A percentile compares a stretch with the other conserved stretches of the same genome.
Conservation (phyloP, 2,329 filamentous ascomycete species). For the Cladobotryum protrusum region DNA sequence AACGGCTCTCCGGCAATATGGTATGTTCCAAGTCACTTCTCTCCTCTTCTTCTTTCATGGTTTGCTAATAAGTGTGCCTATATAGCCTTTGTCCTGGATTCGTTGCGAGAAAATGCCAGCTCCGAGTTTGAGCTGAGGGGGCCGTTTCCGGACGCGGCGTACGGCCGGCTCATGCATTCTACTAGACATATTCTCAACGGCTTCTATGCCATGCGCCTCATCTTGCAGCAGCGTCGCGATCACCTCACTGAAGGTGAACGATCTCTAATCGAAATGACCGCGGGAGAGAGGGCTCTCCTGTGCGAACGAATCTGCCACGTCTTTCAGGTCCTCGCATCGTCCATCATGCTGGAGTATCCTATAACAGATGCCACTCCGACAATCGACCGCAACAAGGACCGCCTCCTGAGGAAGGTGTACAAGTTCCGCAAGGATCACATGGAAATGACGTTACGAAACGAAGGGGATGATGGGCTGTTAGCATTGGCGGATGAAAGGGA, state of each 20-base stretch:
- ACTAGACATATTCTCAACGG: conserved; percentile 84
- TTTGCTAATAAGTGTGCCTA: neutral
- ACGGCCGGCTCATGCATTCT: conserved; percentile 67
- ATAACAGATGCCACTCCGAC: conserved; percentile 83
- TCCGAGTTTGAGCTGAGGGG: conserved; percentile 85
- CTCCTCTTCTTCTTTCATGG: neutral
- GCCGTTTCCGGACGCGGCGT: conserved; percentile 72
- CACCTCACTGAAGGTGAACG: conserved; percentile 73
- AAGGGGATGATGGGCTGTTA: conserved; percentile 19
- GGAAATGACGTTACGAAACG: conserved; percentile 21
- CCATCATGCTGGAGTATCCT: conserved; percentile 90
- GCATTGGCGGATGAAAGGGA: conserved; percentile 63
- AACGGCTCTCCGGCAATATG: conserved; percentile 75
- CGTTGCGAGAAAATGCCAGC: conserved; percentile 63
- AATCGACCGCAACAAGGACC: conserved; percentile 72
- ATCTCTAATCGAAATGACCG: conserved; percentile 72
- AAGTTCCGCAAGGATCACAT: conserved; percentile 70
- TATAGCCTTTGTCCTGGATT: conserved; percentile 62
- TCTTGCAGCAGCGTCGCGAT: conserved; percentile 71
- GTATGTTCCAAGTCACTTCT: conserved; percentile 20
- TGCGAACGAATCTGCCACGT: conserved; percentile 90
- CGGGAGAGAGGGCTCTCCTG: conserved; percentile 69
- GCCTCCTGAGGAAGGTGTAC: conserved; percentile 80
- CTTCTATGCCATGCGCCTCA: conserved; percentile 93
- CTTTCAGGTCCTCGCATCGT: conserved; percentile 77